These are phyloP conservation scores for Mucor mucedo DNA, from an alignment of 371 early-diverging fungal species.

Conservation along the genomic window DNA sequence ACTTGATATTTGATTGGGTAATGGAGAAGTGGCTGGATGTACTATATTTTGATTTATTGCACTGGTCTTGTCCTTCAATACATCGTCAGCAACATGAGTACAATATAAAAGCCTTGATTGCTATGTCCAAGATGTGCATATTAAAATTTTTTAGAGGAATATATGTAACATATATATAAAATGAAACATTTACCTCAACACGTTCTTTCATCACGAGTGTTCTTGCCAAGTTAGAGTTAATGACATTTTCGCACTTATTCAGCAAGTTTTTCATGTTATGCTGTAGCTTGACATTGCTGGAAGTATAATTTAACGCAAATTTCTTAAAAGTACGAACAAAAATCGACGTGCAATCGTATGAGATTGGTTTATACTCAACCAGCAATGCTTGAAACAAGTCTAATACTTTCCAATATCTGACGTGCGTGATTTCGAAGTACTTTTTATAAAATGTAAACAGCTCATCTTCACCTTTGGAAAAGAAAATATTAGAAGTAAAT, in stretches of 20 bases:
- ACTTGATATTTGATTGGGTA: not conserved
- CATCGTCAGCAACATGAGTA: not conserved
- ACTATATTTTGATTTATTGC: not conserved
- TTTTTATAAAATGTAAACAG: constrained; percentile 16
- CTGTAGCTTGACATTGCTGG: constrained; percentile 7
- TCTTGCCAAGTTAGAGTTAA: constrained; percentile 12
- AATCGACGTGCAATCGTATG: not conserved
- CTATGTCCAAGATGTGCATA: constrained; percentile 1
- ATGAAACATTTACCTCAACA: constrained; percentile 3
- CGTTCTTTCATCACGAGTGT: constrained; percentile 7
- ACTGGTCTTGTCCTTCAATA: constrained; percentile 10
- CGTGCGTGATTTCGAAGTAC: constrained; percentile 14
- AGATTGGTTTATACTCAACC: not conserved
- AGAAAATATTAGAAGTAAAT: constrained; percentile 8
- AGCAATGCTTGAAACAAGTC: constrained; percentile 16
- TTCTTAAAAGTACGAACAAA: constrained; percentile 15
- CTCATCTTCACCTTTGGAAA: constrained; percentile 19
- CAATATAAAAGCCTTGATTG: constrained; percentile 5
- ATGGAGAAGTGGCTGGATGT: constrained; percentile 3
- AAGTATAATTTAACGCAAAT: constrained; percentile 10
- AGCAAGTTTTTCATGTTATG: constrained; percentile 10
- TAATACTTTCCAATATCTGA: constrained; percentile 20
- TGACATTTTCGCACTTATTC: constrained; percentile 11
- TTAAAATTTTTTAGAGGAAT: constrained; percentile 7
- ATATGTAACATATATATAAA: constrained; percentile 4